These are phyloP conservation scores for Lipomyces kockii DNA, from an alignment of 805 yeast genomes.

Conservation along the genomic window DNA sequence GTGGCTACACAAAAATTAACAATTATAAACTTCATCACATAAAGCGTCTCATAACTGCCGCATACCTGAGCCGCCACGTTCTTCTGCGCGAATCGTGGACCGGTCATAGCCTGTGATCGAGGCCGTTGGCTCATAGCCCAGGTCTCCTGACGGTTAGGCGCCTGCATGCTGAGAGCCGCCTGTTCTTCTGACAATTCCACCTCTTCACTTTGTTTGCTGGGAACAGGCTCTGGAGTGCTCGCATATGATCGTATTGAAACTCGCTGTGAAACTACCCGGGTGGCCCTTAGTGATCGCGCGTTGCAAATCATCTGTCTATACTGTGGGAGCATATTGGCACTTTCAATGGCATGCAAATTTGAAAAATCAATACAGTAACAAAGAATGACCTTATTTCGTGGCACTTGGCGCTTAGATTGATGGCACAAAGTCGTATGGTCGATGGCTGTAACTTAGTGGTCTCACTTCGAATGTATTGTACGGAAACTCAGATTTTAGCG, in stretches of 20 bases:
- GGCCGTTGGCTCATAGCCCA: conserved; percentile 76
- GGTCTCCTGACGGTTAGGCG: conserved; percentile 71
- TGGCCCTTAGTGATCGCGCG: neutral
- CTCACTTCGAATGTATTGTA: no score
- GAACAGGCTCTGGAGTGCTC: neutral
- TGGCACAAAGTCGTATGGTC: neutral
- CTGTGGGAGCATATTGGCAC: neutral
- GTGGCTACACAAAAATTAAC: conserved; percentile 57
- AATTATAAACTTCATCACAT: neutral
- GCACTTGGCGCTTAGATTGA: neutral
- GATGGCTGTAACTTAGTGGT: neutral
- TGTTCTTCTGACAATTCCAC: conserved; percentile 22
- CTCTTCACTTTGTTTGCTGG: conserved; percentile 10
- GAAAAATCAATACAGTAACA: neutral
- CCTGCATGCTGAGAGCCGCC: conserved; percentile 52
- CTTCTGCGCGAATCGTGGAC: conserved; percentile 72
- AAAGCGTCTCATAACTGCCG: neutral
- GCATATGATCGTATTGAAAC: neutral
- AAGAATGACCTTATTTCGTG: neutral
- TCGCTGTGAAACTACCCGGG: neutral
- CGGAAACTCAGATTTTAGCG: neutral
- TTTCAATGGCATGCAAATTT: neutral
- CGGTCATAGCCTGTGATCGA: conserved; percentile 59
- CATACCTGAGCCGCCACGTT: conserved; percentile 54
- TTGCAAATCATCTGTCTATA: neutral